Base-by-base conservation (phyloP, 169 alveolate genomes). In the Plasmodium inui region DNA sequence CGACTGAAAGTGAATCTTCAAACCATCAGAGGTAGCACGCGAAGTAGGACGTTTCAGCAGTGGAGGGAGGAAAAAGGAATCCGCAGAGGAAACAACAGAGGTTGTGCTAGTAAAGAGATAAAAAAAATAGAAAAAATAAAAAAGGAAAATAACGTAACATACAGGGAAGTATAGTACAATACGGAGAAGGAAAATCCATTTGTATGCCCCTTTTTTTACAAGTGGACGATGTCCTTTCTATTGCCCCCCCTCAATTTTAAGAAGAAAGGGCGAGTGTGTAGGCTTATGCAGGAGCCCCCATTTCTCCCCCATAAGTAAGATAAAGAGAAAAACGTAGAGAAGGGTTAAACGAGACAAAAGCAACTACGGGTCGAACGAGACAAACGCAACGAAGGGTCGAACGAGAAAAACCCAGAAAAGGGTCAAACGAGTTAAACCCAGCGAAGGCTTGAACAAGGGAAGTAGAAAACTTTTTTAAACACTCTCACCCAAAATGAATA, bases 401-500 rank as follows among this genome's bases (percentile, higher is more conserved):
- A 7, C 19, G 37, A 26, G 76, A 26, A 17, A 22, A 67, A 6
- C 41, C n/a, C 2, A 50, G 19, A 3, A 19, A 67, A 67, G n/a
- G n/a, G n/a, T n/a, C n/a, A n/a, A 37, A 37, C 44, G 44, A 1
- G 9, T 0, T 8, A 37, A 37, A 37, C 44, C 9, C 44, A 37
- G 9, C n/a, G 28, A 55, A 55, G 71, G 26, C 26, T 0, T 9
- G 5, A 44, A 50, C 61, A 7, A 50, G 37, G 76, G n/a, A 26
- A 67, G 37, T 26, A 2, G n/a, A 67, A 26, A 4, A 67, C n/a
- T 26, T 8, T 67, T 26, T 67, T 67, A 50, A 50, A 50, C 61
- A 6, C n/a, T 67, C n/a, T 7, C 3, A 6, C 41, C 30, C 39
- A 84, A 84, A 84, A 88, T 88, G 94, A 88, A 39, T 46, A 67